Percentiles rank a stretch among this genome's conserved stretches.
Conservation (phyloP, 176 grass and related monocot genomes). For the Phoenix dactylifera region DNA sequence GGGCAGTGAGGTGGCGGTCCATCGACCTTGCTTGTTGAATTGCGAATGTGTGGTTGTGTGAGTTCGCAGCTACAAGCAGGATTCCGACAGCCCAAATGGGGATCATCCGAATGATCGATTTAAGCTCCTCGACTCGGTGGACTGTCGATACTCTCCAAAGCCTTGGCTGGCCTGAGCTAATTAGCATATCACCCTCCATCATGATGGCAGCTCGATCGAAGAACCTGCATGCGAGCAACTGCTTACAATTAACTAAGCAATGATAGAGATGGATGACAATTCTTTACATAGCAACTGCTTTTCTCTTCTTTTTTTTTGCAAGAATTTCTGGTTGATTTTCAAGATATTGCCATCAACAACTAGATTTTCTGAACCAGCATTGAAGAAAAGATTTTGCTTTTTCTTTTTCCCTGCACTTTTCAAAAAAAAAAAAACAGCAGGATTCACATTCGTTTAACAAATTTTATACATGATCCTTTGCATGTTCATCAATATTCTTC, state of each 20-base stretch:
- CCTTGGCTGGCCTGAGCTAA: constrained; percentile 41
- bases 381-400: no score
- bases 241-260: no score
- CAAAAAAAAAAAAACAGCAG: no score
- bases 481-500: background rate
- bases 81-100: constrained; percentile 73
- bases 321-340: no score
- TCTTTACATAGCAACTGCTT: no score
- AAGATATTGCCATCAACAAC: no score
- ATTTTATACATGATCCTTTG: background rate
- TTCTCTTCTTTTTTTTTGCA: no score
- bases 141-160: constrained; percentile 69
- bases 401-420: no score
- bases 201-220: constrained; percentile 15
- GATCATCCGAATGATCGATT: constrained; percentile 69
- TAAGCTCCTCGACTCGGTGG: constrained; percentile 81
- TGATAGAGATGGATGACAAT: no score
- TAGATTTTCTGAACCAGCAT: no score
- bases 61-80: constrained; percentile 44
- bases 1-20: constrained; percentile 50
- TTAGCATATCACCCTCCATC: constrained; percentile 34
- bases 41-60: constrained; percentile 62
- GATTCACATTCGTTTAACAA: no score
- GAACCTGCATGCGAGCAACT: background rate
- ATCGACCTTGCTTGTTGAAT: constrained; percentile 63